Percentiles rank a stretch among this genome's conserved stretches.
Evolutionary conservation across 305 asterid genomes (phyloP).

Genomic region (Plantago coronopus): DNA sequence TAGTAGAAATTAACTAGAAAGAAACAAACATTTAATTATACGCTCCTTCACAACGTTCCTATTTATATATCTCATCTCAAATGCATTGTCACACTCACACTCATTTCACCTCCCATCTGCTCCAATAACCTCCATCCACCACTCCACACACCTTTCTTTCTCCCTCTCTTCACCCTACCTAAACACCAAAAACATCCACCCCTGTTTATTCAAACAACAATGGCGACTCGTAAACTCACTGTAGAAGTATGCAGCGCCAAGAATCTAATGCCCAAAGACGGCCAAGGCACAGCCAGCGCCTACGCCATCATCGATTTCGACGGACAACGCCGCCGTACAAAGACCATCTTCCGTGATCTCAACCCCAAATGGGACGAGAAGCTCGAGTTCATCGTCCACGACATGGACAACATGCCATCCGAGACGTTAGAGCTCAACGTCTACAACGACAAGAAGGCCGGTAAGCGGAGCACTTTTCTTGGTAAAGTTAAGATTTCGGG

Average conservation of each 20-base stretch:
- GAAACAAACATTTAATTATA: background rate
- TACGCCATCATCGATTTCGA: slow-evolving; percentile 73
- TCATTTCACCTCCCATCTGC: slow-evolving; percentile 6
- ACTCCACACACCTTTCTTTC: background rate
- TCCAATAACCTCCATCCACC: background rate
- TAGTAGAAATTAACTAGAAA: too few relatives aligned
- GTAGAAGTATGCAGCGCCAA: slow-evolving; percentile 70
- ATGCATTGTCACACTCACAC: slow-evolving; percentile 3
- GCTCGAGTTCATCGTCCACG: slow-evolving; percentile 68
- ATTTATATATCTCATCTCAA: background rate
- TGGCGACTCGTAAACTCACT: slow-evolving; percentile 35
- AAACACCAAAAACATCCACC: background rate
- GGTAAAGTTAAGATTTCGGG: slow-evolving; percentile 81
- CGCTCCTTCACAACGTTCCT: slow-evolving; percentile 11
- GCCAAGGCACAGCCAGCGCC: slow-evolving; percentile 92
- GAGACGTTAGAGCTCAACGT: slow-evolving; percentile 61
- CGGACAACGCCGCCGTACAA: slow-evolving; percentile 85
- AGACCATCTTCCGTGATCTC: slow-evolving; percentile 67
- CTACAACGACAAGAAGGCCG: slow-evolving; percentile 71
- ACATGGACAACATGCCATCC: slow-evolving; percentile 47
- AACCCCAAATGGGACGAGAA: slow-evolving; percentile 86
- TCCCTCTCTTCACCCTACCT: background rate
- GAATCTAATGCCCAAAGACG: slow-evolving; percentile 90
- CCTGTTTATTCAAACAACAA: background rate
- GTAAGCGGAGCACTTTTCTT: slow-evolving; percentile 62